phyloP scores from a whole-genome alignment of 768 basidiomycete genomes.

The Daedalea quercina region DNA sequence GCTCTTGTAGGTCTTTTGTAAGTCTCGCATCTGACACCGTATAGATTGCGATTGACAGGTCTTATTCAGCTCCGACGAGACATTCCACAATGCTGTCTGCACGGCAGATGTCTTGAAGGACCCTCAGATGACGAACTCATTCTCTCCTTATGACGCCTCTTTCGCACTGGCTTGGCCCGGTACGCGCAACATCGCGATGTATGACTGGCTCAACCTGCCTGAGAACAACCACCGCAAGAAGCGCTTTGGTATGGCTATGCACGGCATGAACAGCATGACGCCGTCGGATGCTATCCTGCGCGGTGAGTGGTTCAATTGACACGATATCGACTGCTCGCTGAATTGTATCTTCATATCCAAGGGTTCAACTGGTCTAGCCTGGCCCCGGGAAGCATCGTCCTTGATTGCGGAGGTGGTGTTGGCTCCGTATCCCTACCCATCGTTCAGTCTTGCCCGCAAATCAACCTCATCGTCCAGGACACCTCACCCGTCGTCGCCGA shows the following conservation, averaged over 20 bases:
- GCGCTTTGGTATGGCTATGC: slow-evolving; percentile 18
- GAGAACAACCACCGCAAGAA: slow-evolving; percentile 5
- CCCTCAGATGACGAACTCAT: slow-evolving; percentile 13
- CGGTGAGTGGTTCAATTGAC: slow-evolving; percentile 6
- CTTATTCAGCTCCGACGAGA: slow-evolving; percentile 15
- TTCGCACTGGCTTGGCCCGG: slow-evolving; percentile 11
- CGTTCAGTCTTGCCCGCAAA: slow-evolving; percentile 13
- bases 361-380: slow-evolving; percentile 24
- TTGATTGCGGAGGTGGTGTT: slow-evolving; percentile 29
- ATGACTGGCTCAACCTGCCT: slow-evolving; percentile 7
- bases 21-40: background rate
- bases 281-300: slow-evolving; percentile 13
- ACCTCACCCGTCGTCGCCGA: slow-evolving; percentile 17
- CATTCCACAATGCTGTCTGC: slow-evolving; percentile 1
- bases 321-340: background rate
- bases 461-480: slow-evolving; percentile 26
- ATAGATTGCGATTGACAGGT: too few relatives aligned
- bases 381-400: slow-evolving; percentile 15
- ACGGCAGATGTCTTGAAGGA: slow-evolving; percentile 16
- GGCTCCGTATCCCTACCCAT: slow-evolving; percentile 20
- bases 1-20: slow-evolving; percentile 12
- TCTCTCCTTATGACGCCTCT: slow-evolving; percentile 9
- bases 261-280: slow-evolving; percentile 12
- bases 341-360: slow-evolving; percentile 7
- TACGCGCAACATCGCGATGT: slow-evolving; percentile 5